Conservation (phyloP, 2,329 filamentous ascomycete genomes). For the Ceratocystiopsis brevicomis region DNA sequence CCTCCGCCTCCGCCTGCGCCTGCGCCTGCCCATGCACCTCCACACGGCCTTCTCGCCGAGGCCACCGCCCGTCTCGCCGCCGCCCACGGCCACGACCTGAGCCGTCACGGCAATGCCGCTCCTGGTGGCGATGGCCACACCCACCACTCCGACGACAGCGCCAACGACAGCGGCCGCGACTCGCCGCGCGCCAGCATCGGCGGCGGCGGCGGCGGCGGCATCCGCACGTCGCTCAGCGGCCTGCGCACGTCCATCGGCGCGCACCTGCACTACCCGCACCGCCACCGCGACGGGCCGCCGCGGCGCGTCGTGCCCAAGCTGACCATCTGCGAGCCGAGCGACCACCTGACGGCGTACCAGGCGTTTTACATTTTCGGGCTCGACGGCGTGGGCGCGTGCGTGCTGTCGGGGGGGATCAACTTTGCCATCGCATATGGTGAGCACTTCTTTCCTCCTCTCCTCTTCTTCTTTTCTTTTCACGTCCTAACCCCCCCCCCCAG, state of each 20-base stretch:
- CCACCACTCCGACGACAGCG: too few relatives aligned
- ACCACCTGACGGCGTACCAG: slow-evolving; percentile 23
- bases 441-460: slow-evolving; percentile 3
- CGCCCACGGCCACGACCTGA: too few relatives aligned
- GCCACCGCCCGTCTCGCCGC: slow-evolving; percentile 5
- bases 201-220: neutral
- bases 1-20: neutral
- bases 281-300: neutral
- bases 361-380: slow-evolving; percentile 29
- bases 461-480: slow-evolving; percentile 1
- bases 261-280: too few relatives aligned
- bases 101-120: too few relatives aligned
- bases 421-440: slow-evolving; percentile 32
- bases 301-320: slow-evolving; percentile 5
- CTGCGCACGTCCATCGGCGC: too few relatives aligned
- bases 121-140: neutral
- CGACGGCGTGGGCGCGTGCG: slow-evolving; percentile 26
- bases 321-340: slow-evolving; percentile 17
- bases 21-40: neutral
- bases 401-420: slow-evolving; percentile 31
- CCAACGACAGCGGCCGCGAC: too few relatives aligned
- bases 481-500: slow-evolving; percentile 14
- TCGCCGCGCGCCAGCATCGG: neutral
- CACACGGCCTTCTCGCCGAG: slow-evolving; percentile 7
- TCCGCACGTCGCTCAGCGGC: too few relatives aligned